Percentiles rank a stretch among this genome's conserved stretches.
phyloP scores from a whole-genome alignment of 129 eudicot genomes.

The Ambrosia trifida region DNA sequence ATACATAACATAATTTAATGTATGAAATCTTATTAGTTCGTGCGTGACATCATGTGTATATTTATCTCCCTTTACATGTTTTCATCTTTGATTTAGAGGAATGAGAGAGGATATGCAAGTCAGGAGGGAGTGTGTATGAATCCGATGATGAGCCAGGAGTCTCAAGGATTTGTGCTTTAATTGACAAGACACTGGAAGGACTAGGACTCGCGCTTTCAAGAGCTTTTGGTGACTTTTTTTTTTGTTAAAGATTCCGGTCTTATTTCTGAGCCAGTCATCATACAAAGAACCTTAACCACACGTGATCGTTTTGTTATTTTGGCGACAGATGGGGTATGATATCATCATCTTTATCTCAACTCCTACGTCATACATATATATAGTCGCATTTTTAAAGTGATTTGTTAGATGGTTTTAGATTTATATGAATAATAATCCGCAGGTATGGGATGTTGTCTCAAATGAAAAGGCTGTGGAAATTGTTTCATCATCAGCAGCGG shows the following conservation, averaged over 20 bases:
- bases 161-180: conserved; percentile 68
- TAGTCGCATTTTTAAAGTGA: too few relatives aligned
- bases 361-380: background rate
- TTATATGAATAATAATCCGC: background rate
- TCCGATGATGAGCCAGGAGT: conserved; percentile 79
- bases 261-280: conserved; percentile 82
- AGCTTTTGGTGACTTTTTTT: conserved; percentile 83
- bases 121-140: conserved; percentile 61
- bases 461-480: conserved; percentile 83
- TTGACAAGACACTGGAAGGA: conserved; percentile 49
- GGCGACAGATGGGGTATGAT: conserved; percentile 90
- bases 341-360: background rate
- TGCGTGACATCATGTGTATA: background rate
- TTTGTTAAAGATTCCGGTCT: conserved; percentile 78
- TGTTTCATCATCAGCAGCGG: conserved; percentile 47
- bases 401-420: background rate
- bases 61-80: background rate
- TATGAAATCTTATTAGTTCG: background rate
- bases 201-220: conserved; percentile 85
- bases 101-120: conserved; percentile 58
- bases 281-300: conserved; percentile 56
- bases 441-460: conserved; percentile 90
- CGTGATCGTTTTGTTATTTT: conserved; percentile 65
- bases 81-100: conserved; percentile 51
- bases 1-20: background rate